Evolutionary conservation across 768 basidiomycete species (phyloP).

Genomic region (Leccinum longicurvipes): DNA sequence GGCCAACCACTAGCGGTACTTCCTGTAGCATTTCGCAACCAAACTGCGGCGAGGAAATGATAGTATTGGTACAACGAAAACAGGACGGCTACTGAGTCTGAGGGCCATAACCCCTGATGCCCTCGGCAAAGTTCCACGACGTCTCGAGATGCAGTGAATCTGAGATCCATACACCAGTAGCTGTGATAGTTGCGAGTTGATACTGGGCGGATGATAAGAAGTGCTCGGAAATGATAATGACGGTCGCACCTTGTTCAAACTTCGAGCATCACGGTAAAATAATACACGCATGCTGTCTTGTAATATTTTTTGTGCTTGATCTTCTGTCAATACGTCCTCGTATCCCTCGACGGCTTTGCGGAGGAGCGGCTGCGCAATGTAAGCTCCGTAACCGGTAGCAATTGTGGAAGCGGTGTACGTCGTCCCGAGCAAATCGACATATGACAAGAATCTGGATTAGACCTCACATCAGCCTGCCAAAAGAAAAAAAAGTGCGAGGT

Average conservation of each 20-base stretch:
- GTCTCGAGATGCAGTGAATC: constrained; percentile 76
- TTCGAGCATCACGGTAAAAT: constrained; percentile 94
- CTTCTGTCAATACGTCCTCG: constrained; percentile 71
- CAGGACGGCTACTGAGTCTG: constrained; percentile 66
- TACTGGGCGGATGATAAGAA: constrained; percentile 50
- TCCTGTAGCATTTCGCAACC: too few species aligned
- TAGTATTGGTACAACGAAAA: constrained; percentile 11
- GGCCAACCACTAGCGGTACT: too few species aligned
- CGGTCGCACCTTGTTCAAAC: constrained; percentile 81
- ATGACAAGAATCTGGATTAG: constrained; percentile 77
- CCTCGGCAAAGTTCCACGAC: constrained; percentile 90
- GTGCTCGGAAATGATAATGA: background rate
- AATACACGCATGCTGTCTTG: constrained; percentile 89
- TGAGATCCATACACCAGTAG: constrained; percentile 70
- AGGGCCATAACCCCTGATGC: constrained; percentile 85
- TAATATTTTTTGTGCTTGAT: constrained; percentile 74
- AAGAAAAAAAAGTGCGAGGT: background rate
- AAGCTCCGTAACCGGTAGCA: constrained; percentile 91
- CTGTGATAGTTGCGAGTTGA: constrained; percentile 90
- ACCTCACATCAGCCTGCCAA: background rate
- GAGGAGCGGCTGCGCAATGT: constrained; percentile 91
- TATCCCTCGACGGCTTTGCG: constrained; percentile 86
- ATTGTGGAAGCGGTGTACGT: constrained; percentile 92
- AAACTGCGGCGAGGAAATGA: background rate
- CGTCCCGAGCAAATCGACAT: constrained; percentile 94